These are phyloP conservation scores for Gnomoniopsis smithogilvyi DNA, from an alignment of 2,329 filamentous ascomycete species.

Conservation along the genomic window DNA sequence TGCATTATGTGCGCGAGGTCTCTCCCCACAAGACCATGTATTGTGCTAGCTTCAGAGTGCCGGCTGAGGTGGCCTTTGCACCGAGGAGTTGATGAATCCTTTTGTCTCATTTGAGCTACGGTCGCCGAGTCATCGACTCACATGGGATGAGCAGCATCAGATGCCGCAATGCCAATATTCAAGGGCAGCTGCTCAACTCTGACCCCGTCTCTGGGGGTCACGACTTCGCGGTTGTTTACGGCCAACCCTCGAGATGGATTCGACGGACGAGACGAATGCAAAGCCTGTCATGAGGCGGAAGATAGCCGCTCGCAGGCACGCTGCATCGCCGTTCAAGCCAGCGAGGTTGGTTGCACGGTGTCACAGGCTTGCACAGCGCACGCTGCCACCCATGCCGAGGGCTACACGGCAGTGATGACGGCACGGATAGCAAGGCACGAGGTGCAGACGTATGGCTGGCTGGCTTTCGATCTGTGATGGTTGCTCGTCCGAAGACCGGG, in stretches of 20 bases:
- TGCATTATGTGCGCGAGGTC: conserved; percentile 78
- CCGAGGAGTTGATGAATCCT: conserved; percentile 22
- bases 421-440: not conserved
- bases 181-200: not conserved
- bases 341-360: conserved; percentile 8
- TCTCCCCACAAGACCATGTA: conserved; percentile 96
- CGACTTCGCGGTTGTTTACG: not conserved
- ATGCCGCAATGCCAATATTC: not conserved
- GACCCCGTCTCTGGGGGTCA: not conserved
- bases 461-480: not conserved
- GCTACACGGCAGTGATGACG: not conserved
- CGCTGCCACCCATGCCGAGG: not conserved
- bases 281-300: conserved; percentile 3
- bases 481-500: not conserved
- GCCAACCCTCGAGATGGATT: not conserved
- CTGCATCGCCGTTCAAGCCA: conserved; percentile 3
- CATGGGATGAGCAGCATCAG: not conserved
- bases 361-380: not conserved
- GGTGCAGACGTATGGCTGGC: not conserved
- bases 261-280: conserved; percentile 2
- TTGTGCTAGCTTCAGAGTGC: conserved; percentile 87
- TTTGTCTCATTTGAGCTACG: not conserved
- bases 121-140: conserved; percentile 17
- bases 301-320: not conserved
- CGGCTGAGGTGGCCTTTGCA: conserved; percentile 76